Conservation (phyloP, 305 asterid genomes). For the Salvia sclarea region DNA sequence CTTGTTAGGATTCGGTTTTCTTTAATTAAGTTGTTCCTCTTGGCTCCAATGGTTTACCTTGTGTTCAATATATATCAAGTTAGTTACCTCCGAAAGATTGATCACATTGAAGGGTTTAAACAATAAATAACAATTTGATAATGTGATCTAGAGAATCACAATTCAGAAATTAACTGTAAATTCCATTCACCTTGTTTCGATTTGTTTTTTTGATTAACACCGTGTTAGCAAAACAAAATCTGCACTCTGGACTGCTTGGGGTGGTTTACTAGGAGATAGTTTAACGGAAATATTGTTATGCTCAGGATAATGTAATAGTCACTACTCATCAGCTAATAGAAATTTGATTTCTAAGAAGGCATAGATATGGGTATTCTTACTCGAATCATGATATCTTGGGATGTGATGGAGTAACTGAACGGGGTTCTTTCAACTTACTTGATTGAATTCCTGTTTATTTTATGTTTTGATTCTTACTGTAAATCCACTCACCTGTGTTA, state of each 20-base stretch:
- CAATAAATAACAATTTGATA: neutral
- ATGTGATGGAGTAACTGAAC: constrained; percentile 12
- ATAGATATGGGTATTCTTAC: constrained; percentile 26
- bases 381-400: constrained; percentile 12
- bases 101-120: constrained; percentile 15
- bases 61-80: neutral
- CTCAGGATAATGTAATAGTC: neutral
- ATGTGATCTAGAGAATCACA: constrained; percentile 1
- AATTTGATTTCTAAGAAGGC: constrained; percentile 14
- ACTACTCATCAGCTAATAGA: neutral
- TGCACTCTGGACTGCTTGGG: constrained; percentile 9
- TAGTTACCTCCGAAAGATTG: neutral
- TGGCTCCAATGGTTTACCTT: constrained; percentile 16
- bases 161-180: neutral
- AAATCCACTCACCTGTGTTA: constrained; percentile 32
- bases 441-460: constrained; percentile 20
- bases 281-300: neutral
- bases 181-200: neutral
- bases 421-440: constrained; percentile 22
- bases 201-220: neutral
- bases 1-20: constrained; percentile 17
- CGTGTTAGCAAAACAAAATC: neutral
- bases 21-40: constrained; percentile 9
- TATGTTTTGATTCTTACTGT: constrained; percentile 29
- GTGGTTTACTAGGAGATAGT: neutral